Conservation (phyloP, 2,329 filamentous ascomycete genomes). For the Pseudogymnoascus sp. region DNA sequence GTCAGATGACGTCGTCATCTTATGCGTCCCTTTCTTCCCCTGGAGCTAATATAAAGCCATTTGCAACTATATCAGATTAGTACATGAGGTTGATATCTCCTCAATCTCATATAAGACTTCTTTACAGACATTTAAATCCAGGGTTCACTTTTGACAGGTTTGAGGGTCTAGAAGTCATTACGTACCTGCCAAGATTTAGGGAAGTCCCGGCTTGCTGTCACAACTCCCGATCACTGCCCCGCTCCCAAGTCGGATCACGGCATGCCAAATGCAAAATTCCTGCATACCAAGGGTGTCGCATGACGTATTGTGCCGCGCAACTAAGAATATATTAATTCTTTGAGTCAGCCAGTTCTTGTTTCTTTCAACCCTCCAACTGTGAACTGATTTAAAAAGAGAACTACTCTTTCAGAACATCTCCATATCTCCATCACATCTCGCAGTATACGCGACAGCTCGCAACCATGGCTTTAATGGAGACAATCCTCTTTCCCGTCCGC, state of each 20-base stretch:
- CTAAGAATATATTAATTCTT: neutral
- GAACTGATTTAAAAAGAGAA: neutral
- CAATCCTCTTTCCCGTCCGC: conserved; percentile 56
- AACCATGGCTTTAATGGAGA: conserved; percentile 41
- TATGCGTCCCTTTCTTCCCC: neutral
- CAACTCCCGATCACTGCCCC: neutral
- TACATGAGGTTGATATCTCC: neutral
- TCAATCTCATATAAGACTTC: neutral
- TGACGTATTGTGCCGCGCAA: neutral
- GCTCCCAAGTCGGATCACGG: neutral
- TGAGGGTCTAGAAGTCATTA: neutral
- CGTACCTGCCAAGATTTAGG: neutral
- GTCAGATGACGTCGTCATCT: neutral
- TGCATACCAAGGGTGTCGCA: neutral
- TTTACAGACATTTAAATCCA: neutral
- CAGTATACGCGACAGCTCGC: conserved; percentile 9
- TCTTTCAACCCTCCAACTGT: neutral
- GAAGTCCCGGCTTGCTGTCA: neutral
- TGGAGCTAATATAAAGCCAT: neutral
- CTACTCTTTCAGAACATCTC: neutral
- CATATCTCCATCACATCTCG: neutral
- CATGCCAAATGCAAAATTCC: neutral
- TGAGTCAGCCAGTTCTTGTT: neutral
- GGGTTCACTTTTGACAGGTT: neutral
- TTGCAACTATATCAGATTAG: neutral